Evolutionary conservation across 441 rosid species (phyloP), one percentile per base, ranked within the genome.

Genomic region (Biscutella laevigata): DNA sequence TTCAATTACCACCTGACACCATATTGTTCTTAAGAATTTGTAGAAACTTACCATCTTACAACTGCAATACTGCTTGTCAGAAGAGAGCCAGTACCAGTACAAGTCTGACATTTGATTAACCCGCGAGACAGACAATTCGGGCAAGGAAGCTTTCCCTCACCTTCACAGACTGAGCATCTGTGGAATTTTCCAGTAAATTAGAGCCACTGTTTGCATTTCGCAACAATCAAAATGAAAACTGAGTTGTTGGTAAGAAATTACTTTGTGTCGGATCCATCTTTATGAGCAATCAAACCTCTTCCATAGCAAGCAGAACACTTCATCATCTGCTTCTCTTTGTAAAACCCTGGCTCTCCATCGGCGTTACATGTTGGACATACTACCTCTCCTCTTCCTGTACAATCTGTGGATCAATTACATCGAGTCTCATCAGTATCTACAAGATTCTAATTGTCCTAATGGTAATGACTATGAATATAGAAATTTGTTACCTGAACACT

Each of bases 221-320:
- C 51, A 22, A 64, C 57, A 45, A 55, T 40, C 4, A 24, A 27
- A 32, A 8, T 32, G 16, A 32, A 17, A 56, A 25, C 45, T 36
- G 20, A 57, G 47, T 5, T 56, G 1, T 39, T 56, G 26, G 34
- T 37, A 64, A 53, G 36, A 56, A 50, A 77, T 73, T 66, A 88
- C 98, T 59, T 70, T 24, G 98, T 62, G 78, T 91, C 98, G 24
- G 98, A 91, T 58, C 94, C 98, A 70, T 91, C 96, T 74, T 68
- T 80, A 67, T 75, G 98, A 64, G 96, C 98, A 68, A 81, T 64
- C 54, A 91, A 80, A 69, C 98, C 98, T 74, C 92, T 82, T 49
- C 96, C 98, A 53, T 77, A 55, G 74, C 95, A 92, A 54, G 62
- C 35, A 12, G 81, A 45, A 59, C 98, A 92, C 10, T 59, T 64